Conservation (phyloP, 2,329 filamentous ascomycete species). For the Hymenoscyphus scutula region DNA sequence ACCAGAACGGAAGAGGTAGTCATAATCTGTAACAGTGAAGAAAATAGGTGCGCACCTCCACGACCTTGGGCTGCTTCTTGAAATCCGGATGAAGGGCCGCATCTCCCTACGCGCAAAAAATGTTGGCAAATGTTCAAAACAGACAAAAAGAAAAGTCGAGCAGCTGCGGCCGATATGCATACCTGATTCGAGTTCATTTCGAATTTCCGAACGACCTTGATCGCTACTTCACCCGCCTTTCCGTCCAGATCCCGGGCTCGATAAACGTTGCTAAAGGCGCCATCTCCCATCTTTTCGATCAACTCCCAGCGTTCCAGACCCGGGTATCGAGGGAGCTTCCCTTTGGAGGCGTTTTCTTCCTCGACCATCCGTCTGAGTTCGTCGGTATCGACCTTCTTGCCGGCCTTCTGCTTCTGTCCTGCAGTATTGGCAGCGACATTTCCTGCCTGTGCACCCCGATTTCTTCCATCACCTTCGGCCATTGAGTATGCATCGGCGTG, state of each 20-base stretch:
- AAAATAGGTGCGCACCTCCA: conserved; percentile 76
- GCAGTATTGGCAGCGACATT: conserved; percentile 63
- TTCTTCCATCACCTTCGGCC: conserved; percentile 57
- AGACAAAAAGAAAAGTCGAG: conserved; percentile 31
- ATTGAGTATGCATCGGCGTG: conserved; percentile 59
- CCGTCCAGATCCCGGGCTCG: conserved; percentile 74
- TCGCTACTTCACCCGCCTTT: conserved; percentile 77
- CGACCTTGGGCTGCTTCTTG: conserved; percentile 90
- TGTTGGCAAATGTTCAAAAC: conserved; percentile 52
- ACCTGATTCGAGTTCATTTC: conserved; percentile 99
- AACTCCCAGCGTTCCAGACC: conserved; percentile 83
- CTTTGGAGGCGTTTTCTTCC: conserved; percentile 83
- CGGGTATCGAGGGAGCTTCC: conserved; percentile 82
- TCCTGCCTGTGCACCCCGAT: conserved; percentile 66
- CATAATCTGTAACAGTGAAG: conserved; percentile 7
- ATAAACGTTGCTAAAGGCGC: conserved; percentile 98
- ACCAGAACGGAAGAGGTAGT: neutral
- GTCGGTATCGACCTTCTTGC: conserved; percentile 54
- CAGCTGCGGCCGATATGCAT: conserved; percentile 47
- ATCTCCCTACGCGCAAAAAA: conserved; percentile 67
- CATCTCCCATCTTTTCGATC: conserved; percentile 96
- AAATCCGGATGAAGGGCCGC: conserved; percentile 94
- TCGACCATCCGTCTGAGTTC: conserved; percentile 84
- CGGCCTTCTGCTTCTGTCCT: conserved; percentile 49
- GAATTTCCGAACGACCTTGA: conserved; percentile 98